Evolutionary conservation across 2,329 filamentous ascomycete genomes (phyloP), one percentile per base, ranked within the genome.

Genomic region (Cladosporium colombiae): DNA sequence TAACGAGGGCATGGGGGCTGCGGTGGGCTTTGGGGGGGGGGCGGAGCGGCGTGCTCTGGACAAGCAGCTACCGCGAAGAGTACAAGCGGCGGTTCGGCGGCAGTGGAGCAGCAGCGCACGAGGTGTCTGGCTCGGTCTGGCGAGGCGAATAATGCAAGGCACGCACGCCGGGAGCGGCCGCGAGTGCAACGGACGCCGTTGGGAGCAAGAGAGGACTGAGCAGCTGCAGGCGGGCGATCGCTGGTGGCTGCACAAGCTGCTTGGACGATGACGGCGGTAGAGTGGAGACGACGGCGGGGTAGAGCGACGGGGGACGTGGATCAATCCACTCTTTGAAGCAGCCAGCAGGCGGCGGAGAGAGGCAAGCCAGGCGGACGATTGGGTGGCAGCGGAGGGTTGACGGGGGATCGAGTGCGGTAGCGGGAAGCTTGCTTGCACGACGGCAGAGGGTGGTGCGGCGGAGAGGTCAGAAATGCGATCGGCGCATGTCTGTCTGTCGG

Each of bases 1-100:
- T 84, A 97, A 87, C 80, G 88, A 91, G 89, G 93, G 95, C 95
- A 99, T 98, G 80, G 75, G 68, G 70, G 52, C 64, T 31, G 67
- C 40, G 62, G 40, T 50, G 56, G 57, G 50, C 27, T n/a, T n/a
- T 59, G 66, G 62, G 62, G 61, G 33, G 33, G 61, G 52, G 25
- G 56, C 57, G 66, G 62, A 67, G 59, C 63, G 63, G 33, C 63
- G 63, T 65, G 63, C 63, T 65, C 63, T 33, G 35, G 46, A 62
- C 60, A 37, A 63, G 61, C 61, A 56, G 61, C 61, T 37, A 52
- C 61, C n/a, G 61, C 33, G 50, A 35, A 63, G 61, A 53, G 33
- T n/a, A 25, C 29, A 25, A 33, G 60, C 60, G 49, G 60, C 46
- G 46, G 21, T 40, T 33, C 60, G 31, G 60, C 61, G 61, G 50